Evolutionary conservation across 202 grass and related monocot species (phyloP).

Genomic region (Schoenoplectus tabernaemontani): DNA sequence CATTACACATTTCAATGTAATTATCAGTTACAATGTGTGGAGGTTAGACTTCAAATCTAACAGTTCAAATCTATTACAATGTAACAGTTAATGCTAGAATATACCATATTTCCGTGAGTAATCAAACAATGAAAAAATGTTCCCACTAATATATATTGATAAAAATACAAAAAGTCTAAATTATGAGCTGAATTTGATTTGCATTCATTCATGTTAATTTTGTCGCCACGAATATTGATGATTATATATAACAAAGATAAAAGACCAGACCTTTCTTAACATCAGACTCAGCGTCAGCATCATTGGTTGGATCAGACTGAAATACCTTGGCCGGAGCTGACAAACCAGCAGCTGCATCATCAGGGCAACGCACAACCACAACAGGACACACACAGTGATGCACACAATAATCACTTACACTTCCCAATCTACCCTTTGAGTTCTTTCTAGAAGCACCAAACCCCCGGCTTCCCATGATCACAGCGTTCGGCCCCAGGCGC

Average conservation of each 20-base stretch:
- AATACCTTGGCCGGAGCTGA: conserved; percentile 1
- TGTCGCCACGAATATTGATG: not conserved
- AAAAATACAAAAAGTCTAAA: not conserved
- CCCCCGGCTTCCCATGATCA: conserved; percentile 87
- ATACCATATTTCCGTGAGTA: not conserved
- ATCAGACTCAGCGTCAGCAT: not conserved
- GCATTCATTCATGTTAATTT: not conserved
- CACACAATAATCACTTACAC: conserved; percentile 94
- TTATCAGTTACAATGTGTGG: not conserved
- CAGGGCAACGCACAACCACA: conserved; percentile 69
- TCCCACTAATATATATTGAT: too few species aligned
- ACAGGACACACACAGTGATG: conserved; percentile 88
- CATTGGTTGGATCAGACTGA: not conserved
- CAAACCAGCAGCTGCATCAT: conserved; percentile 22
- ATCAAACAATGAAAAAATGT: not conserved
- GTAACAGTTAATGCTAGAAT: not conserved
- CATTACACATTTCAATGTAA: not conserved
- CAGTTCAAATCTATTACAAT: not conserved
- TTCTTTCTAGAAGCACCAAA: conserved; percentile 61
- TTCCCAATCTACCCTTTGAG: conserved; percentile 55
- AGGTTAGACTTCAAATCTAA: not conserved
- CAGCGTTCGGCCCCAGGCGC: conserved; percentile 53
- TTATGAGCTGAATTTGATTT: not conserved
- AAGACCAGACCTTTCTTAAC: conserved; percentile 21
- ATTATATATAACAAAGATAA: not conserved